Evolutionary conservation across 441 rosid species (phyloP).

Genomic region (Biscutella auriculata): DNA sequence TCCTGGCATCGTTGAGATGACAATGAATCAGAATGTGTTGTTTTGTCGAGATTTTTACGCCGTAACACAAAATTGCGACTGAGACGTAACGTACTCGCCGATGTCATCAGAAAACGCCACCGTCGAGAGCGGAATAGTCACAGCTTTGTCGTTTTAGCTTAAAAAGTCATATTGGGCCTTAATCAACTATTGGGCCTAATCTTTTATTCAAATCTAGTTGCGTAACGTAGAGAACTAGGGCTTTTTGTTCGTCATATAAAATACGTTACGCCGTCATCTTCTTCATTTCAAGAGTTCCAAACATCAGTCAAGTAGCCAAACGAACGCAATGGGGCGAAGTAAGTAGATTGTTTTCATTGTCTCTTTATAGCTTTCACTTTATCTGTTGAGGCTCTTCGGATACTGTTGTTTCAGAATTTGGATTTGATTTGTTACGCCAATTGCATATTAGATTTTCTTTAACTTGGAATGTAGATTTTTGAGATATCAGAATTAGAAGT

Average conservation of each 20-base stretch:
- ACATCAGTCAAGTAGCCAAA: background rate
- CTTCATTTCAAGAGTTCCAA: background rate
- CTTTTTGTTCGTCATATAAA: background rate
- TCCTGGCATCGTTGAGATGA: conserved; percentile 1
- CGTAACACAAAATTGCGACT: conserved; percentile 13
- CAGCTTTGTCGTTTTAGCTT: background rate
- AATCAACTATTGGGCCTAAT: background rate
- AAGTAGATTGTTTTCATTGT: background rate
- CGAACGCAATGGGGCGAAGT: conserved; percentile 4
- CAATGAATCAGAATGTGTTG: background rate
- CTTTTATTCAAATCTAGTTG: background rate
- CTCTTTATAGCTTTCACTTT: too few relatives aligned
- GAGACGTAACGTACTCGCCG: conserved; percentile 16
- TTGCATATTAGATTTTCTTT: background rate
- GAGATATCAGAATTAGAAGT: too few relatives aligned
- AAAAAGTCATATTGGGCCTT: background rate
- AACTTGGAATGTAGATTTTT: too few relatives aligned
- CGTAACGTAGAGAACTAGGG: background rate
- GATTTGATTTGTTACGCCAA: background rate
- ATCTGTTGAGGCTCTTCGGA: too few relatives aligned
- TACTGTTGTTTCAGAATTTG: background rate
- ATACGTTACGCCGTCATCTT: background rate
- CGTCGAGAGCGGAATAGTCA: background rate
- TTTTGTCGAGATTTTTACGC: conserved; percentile 11
- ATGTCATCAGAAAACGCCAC: background rate